A percentile compares a stretch with the other conserved stretches of the same genome.
Conservation (phyloP, 345 rosid genomes). For the Citrus maxima region DNA sequence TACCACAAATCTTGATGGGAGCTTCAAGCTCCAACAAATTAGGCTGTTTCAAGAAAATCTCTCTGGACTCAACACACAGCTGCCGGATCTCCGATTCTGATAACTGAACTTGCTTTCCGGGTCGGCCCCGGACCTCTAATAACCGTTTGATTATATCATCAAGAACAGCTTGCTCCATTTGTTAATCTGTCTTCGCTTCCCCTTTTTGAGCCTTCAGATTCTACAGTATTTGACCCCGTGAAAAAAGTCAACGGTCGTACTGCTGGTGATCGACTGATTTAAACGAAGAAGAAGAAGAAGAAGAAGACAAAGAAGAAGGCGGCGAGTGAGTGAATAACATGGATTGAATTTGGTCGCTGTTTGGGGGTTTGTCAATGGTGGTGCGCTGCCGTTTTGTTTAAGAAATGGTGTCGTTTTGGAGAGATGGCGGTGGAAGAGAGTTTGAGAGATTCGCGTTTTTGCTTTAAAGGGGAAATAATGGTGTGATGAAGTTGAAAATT, state of each 20-base stretch:
- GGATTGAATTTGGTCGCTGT: not conserved
- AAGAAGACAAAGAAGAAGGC: not conserved
- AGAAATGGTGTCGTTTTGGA: not conserved
- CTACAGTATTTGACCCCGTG: not conserved
- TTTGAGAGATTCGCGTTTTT: not conserved
- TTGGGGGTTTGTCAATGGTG: not conserved
- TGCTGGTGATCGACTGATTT: not conserved
- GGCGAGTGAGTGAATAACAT: not conserved
- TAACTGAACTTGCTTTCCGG: constrained; percentile 75
- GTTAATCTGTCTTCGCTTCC: not conserved
- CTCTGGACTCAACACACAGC: constrained; percentile 50
- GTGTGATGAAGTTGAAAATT: not conserved
- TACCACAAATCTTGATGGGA: constrained; percentile 82
- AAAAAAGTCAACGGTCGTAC: constrained; percentile 1
- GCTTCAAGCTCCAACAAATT: constrained; percentile 77
- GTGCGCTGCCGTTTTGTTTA: not conserved
- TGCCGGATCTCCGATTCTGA: constrained; percentile 75
- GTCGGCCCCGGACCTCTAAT: constrained; percentile 53
- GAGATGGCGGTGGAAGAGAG: not conserved
- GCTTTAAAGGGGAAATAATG: not conserved
- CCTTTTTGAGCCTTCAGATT: not conserved
- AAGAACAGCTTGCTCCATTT: constrained; percentile 54
- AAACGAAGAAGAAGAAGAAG: not conserved
- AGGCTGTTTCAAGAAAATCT: constrained; percentile 64
- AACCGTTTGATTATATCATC: constrained; percentile 68